phyloP scores from a whole-genome alignment of 1,284 basidiomycete genomes.

The Cryptococcus amylolentus region DNA sequence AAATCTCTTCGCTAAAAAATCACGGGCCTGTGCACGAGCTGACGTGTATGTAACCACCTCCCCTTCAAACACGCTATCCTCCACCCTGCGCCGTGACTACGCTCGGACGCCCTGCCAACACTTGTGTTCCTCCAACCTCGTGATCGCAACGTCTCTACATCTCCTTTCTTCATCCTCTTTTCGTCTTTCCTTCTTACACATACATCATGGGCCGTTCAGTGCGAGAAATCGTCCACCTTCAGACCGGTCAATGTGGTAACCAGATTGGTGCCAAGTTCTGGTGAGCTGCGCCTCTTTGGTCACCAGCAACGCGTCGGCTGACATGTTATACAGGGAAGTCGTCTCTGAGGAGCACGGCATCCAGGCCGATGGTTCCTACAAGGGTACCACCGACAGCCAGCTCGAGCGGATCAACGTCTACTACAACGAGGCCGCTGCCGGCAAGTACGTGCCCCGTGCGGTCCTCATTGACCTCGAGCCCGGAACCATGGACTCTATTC shows the following conservation, averaged over 20 bases:
- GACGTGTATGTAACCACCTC: background rate
- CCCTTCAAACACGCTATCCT: background rate
- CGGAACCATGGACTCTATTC: constrained; percentile 93
- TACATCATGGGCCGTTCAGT: constrained; percentile 48
- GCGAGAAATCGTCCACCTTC: constrained; percentile 96
- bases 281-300: constrained; percentile 60
- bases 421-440: constrained; percentile 81
- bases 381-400: constrained; percentile 90
- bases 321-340: constrained; percentile 39
- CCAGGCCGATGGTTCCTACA: constrained; percentile 84
- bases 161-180: background rate
- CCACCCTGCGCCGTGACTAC: too few relatives aligned
- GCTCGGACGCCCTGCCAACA: too few relatives aligned
- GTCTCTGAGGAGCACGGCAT: constrained; percentile 98
- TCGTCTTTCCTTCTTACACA: background rate
- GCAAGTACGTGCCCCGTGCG: constrained; percentile 95
- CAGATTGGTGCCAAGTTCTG: constrained; percentile 99
- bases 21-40: background rate
- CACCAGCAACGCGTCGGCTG: constrained; percentile 6
- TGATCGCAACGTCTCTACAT: background rate
- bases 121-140: too few relatives aligned
- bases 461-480: constrained; percentile 93
- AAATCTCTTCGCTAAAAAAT: too few relatives aligned
- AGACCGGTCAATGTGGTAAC: constrained; percentile 97
- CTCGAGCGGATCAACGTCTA: constrained; percentile 96